These are phyloP conservation scores for Penicillium macrosclerotiorum DNA, from an alignment of 495 filamentous ascomycete genomes.

Conservation along the genomic window DNA sequence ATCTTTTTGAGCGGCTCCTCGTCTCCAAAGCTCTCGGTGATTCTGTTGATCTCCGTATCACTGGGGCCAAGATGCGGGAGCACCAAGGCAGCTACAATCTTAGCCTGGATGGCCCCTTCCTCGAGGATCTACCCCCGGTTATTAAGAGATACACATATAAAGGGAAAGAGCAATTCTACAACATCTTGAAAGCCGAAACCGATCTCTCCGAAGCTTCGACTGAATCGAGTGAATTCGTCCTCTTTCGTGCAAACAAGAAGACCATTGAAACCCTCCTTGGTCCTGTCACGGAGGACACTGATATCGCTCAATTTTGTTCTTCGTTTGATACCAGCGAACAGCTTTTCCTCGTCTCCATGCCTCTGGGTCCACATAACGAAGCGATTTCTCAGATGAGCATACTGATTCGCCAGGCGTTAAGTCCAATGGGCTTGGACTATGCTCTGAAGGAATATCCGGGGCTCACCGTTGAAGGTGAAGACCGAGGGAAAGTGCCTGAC, in stretches of 20 bases:
- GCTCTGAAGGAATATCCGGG: neutral
- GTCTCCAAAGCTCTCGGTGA: too few species aligned
- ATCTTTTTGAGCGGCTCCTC: too few species aligned
- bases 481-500: constrained; percentile 1
- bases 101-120: constrained; percentile 2
- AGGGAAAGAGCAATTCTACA: neutral
- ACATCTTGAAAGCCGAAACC: neutral
- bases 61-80: neutral
- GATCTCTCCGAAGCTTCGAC: neutral
- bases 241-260: constrained; percentile 5
- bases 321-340: constrained; percentile 6
- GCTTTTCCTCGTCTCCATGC: constrained; percentile 5
- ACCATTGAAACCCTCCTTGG: constrained; percentile 3
- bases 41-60: neutral
- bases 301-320: neutral
- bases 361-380: neutral
- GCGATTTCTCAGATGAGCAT: neutral
- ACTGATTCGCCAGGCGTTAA: neutral
- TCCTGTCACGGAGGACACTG: neutral
- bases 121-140: neutral
- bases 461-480: neutral
- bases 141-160: constrained; percentile 6
- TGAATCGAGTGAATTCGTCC: constrained; percentile 1
- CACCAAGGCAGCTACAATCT: constrained; percentile 4
- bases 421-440: neutral